Percentiles rank a stretch among this genome's conserved stretches.
These are phyloP conservation scores for Cucurbita maxima DNA, from an alignment of 306 rosid species.

Conservation along the genomic window DNA sequence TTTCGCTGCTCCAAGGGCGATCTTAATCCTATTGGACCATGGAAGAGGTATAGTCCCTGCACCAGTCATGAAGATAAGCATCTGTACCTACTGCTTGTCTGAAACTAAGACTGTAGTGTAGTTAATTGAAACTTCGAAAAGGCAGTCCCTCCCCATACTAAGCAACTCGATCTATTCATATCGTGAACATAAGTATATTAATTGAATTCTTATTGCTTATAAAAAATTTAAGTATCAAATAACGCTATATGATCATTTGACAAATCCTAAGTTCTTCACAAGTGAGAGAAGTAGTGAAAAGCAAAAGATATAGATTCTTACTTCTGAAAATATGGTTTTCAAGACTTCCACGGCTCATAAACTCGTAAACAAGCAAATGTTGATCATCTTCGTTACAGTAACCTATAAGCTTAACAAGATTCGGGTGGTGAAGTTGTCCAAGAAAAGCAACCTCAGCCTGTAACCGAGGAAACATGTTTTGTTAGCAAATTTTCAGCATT, in stretches of 20 bases:
- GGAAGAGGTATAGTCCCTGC: slow-evolving; percentile 95
- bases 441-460: slow-evolving; percentile 97
- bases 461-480: slow-evolving; percentile 1
- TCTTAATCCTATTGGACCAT: slow-evolving; percentile 86
- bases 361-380: slow-evolving; percentile 81
- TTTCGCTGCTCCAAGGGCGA: slow-evolving; percentile 91
- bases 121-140: not conserved
- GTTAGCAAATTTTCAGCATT: slow-evolving; percentile 9
- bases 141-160: not conserved
- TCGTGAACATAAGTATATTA: not conserved
- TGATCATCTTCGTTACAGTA: slow-evolving; percentile 90
- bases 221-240: not conserved
- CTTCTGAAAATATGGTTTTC: slow-evolving; percentile 96
- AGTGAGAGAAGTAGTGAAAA: not conserved
- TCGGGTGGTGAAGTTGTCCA: slow-evolving; percentile 95
- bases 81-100: not conserved
- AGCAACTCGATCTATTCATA: not conserved
- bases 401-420: slow-evolving; percentile 89
- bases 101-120: not conserved
- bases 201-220: not conserved
- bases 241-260: not conserved
- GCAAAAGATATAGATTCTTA: slow-evolving; percentile 24
- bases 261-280: not conserved
- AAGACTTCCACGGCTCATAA: slow-evolving; percentile 94
- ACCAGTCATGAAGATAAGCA: slow-evolving; percentile 24